Base-by-base conservation (phyloP, 1,284 basidiomycete genomes). In the Trametes polyzona region DNA sequence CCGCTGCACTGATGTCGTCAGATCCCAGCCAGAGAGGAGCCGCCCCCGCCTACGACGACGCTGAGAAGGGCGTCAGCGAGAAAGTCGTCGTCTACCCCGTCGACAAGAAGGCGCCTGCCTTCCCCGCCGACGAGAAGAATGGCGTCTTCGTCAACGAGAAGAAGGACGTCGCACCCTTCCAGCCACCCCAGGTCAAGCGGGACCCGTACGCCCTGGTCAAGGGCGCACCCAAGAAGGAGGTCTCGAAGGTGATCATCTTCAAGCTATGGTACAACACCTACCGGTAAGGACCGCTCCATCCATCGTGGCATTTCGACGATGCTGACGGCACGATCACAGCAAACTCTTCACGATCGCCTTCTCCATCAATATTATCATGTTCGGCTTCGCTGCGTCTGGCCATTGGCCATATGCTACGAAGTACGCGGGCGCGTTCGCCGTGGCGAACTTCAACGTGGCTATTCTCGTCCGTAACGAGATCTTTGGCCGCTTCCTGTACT, bases 231-330 rank as follows among this genome's bases (percentile, higher is more conserved):
- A 69, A 70, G 59, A 78, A 77, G 71, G 71, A 75, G 68, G 78
- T 78, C 24, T 81, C 85, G 1, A 79, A 77, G 57, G 86, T 83
- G 76, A 79, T 86, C 36, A 69, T 77, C 48, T 84, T 80, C 74
- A 76, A 73, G 39, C 69, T 88, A 26, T 89, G 87, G 85, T 90
- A 85, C 72, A 87, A 90, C 64, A 85, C 81, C 0, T 88, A 86
- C 71, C 78, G 87, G 81, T 88, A 47, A 26, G 66, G 5, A n/a
- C 55, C 4, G 10, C 41, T 19, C 30, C 24, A 4, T 3, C 16
- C 12, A 29, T 35, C 4, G 10, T 26, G 14, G 23, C 19, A 7
- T 5, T 12, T n/a, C 10, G 35, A 12, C 16, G 5, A 11, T 14
- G 16, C 47, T 57, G 21, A 58, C 47, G n/a, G 12, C 2, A 3